Evolutionary conservation across 2,329 filamentous ascomycete genomes (phyloP).

Genomic region (Talaromyces islandicus): DNA sequence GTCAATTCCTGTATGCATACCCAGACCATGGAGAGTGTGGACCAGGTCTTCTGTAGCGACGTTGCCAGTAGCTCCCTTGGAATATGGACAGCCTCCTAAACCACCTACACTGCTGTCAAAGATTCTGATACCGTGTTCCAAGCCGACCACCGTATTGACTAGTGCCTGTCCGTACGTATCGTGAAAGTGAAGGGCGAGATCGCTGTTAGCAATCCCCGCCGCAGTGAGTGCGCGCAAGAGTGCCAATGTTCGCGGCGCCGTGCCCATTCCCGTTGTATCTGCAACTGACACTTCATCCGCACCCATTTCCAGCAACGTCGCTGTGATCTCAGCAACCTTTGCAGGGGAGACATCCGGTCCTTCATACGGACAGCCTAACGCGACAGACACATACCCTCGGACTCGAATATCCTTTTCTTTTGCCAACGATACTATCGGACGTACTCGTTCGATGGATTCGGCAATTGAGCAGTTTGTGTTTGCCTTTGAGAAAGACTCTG

Average conservation of each 20-base stretch:
- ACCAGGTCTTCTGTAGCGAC: slow-evolving; percentile 60
- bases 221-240: slow-evolving; percentile 54
- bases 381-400: slow-evolving; percentile 60
- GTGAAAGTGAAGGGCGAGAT: slow-evolving; percentile 60
- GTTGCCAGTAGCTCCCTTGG: slow-evolving; percentile 61
- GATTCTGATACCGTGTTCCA: slow-evolving; percentile 58
- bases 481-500: slow-evolving; percentile 58
- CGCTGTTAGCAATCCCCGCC: slow-evolving; percentile 54
- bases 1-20: slow-evolving; percentile 54
- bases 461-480: slow-evolving; percentile 62
- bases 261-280: slow-evolving; percentile 64
- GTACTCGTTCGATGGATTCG: slow-evolving; percentile 55
- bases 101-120: slow-evolving; percentile 61
- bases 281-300: slow-evolving; percentile 61
- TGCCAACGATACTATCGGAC: slow-evolving; percentile 52
- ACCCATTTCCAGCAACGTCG: slow-evolving; percentile 58
- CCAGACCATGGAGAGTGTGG: slow-evolving; percentile 55
- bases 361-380: slow-evolving; percentile 61
- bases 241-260: slow-evolving; percentile 53
- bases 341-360: slow-evolving; percentile 55
- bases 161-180: slow-evolving; percentile 62
- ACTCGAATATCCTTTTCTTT: slow-evolving; percentile 53
- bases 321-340: slow-evolving; percentile 56
- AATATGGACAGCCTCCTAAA: slow-evolving; percentile 59
- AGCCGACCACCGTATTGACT: slow-evolving; percentile 56